These are phyloP conservation scores for Sugiyamaella marilandica DNA, from an alignment of 805 yeast genomes.

Conservation along the genomic window DNA sequence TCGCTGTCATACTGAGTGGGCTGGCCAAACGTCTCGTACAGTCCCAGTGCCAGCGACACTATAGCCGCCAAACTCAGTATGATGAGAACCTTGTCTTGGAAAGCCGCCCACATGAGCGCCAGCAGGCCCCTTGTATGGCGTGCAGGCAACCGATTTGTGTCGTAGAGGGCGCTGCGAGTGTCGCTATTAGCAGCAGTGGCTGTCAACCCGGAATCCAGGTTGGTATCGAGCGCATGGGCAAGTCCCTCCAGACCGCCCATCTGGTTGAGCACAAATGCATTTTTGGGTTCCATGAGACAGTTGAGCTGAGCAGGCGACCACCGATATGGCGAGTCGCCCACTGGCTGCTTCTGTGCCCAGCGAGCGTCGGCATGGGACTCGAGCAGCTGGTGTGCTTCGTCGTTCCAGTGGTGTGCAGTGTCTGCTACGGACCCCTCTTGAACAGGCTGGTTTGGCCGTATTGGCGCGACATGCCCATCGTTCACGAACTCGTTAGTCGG, in stretches of 20 bases:
- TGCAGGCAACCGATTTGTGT: slow-evolving; percentile 68
- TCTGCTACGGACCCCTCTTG: background rate
- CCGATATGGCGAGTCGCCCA: slow-evolving; percentile 2
- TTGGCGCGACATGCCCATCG: background rate
- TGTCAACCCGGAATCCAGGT: slow-evolving; percentile 30
- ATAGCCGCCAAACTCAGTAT: slow-evolving; percentile 81
- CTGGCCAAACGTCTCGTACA: slow-evolving; percentile 87
- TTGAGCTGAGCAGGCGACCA: slow-evolving; percentile 21
- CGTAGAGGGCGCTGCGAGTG: slow-evolving; percentile 49
- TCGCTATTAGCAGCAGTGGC: slow-evolving; percentile 19
- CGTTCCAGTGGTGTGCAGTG: slow-evolving; percentile 7
- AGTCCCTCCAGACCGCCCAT: slow-evolving; percentile 37
- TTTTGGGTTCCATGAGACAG: slow-evolving; percentile 36
- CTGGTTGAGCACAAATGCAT: slow-evolving; percentile 32
- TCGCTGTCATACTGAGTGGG: slow-evolving; percentile 72
- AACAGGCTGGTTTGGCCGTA: background rate
- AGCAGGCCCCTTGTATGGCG: slow-evolving; percentile 65
- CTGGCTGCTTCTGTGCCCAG: background rate
- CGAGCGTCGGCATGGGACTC: background rate
- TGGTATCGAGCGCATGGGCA: slow-evolving; percentile 29
- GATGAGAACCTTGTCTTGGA: slow-evolving; percentile 87
- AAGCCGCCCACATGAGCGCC: slow-evolving; percentile 68
- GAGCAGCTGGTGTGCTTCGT: slow-evolving; percentile 9
- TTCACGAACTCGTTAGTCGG: slow-evolving; percentile 4
- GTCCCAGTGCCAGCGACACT: slow-evolving; percentile 82